A percentile compares a stretch with the other conserved stretches of the same genome.
phyloP scores from a whole-genome alignment of 78 protist species.

The slime mould (Dictyostelium discoideum) region DNA sequence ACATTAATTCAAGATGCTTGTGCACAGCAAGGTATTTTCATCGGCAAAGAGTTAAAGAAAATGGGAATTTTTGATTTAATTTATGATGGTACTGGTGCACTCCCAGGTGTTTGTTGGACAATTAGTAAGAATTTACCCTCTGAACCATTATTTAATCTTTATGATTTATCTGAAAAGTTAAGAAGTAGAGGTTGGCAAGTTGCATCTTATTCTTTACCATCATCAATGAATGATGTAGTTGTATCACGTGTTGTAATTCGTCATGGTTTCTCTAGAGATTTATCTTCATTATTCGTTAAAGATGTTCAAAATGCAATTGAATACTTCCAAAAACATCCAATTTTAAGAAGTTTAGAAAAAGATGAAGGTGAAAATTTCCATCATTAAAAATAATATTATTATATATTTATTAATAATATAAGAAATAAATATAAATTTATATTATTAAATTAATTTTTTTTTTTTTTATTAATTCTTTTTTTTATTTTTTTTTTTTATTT shows the following conservation, averaged over 20 bases:
- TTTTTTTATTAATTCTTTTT: not conserved
- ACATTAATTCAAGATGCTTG: conserved; percentile 4
- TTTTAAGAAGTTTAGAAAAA: not conserved
- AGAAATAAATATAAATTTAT: no score
- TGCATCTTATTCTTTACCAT: conserved; percentile 4
- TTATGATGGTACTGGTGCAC: not conserved
- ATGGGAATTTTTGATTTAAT: not conserved
- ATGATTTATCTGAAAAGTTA: not conserved
- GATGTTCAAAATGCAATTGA: not conserved
- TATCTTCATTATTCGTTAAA: not conserved
- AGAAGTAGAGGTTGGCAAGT: conserved; percentile 30
- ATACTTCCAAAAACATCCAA: conserved; percentile 20
- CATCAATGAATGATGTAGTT: not conserved
- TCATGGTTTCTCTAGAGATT: conserved; percentile 1
- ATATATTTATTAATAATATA: no score
- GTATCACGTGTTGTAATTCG: conserved; percentile 6
- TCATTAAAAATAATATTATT: not conserved
- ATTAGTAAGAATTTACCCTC: not conserved
- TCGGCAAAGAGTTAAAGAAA: not conserved
- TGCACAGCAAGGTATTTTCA: not conserved
- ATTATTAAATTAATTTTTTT: no score
- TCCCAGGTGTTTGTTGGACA: conserved; percentile 14
- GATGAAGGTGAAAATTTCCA: conserved; percentile 27
- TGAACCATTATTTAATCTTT: conserved; percentile 10
- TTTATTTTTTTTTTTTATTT: not conserved